Evolutionary conservation across 805 yeast species (phyloP), one percentile per base, ranked within the genome.

Genomic region (Kodamaea kaohsiungensis): DNA sequence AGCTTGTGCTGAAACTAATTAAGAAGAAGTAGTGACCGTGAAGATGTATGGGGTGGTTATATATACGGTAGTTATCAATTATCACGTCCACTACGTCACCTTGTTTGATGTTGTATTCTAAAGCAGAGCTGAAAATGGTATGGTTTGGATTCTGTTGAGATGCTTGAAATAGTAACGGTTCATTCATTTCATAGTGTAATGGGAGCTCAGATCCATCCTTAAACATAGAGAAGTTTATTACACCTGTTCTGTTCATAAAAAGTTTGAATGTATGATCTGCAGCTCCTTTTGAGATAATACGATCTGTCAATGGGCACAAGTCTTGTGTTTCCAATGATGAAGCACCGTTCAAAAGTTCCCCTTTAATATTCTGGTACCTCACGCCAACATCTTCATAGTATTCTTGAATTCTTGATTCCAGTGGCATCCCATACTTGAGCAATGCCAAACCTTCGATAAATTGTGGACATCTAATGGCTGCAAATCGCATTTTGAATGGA

Each of bases 21-120:
- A 65, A 55, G 53, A 68, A 68, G 56, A 70, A 66, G 19, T 61
- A 58, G 51, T 71, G 76, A 2, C 75, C 76, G 53, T 71, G 76
- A 12, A 71, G 54, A 51, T 71, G 76, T 35, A 69, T 60, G 7
- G 76, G 76, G 54, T 71, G 76, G 51, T 65, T 66, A 50, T 67
- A 66, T 22, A 56, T 54, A 22, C 63, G 58, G 53, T 57, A 59
- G 52, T 70, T 70, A 56, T 70, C 63, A 52, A 71, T 53, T 16
- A 70, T 62, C 40, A 71, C 57, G 51, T 71, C 76, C 27, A 70
- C 68, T 2, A 63, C 58, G 46, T 72, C 71, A 5, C 75, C 74
- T 17, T 47, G 49, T 27, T 60, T 57, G 17, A 69, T 54, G 35
- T 38, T 27, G 59, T 67, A 43, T 16, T 40, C 35, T 5, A 42